Conservation (phyloP, 257 asterid species). For the Solanum pinnatisectum region DNA sequence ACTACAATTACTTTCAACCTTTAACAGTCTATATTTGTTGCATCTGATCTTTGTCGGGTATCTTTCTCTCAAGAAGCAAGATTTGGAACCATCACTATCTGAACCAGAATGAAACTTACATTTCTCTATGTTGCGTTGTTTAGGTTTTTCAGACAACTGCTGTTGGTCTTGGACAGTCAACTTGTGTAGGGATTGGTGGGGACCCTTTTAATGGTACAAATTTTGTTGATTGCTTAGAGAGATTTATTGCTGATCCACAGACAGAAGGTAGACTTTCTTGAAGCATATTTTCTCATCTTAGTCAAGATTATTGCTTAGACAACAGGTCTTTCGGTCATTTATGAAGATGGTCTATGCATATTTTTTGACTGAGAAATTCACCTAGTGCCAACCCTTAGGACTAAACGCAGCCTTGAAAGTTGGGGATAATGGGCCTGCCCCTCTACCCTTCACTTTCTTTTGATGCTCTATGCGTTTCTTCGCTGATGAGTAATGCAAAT, state of each 20-base stretch:
- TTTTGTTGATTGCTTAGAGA: slow-evolving; percentile 86
- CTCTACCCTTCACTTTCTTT: background rate
- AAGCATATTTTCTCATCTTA: background rate
- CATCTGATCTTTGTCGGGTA: background rate
- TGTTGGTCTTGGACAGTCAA: slow-evolving; percentile 98
- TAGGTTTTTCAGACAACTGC: slow-evolving; percentile 98
- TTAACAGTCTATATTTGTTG: background rate
- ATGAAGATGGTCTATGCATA: background rate
- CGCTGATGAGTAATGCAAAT: background rate
- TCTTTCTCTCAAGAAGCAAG: background rate
- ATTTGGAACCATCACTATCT: background rate
- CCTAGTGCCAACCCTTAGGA: background rate
- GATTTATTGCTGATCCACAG: slow-evolving; percentile 89
- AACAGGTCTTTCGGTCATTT: background rate
- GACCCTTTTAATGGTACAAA: slow-evolving; percentile 99
- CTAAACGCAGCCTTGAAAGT: background rate
- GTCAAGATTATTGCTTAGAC: background rate
- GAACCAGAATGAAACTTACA: background rate
- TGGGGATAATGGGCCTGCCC: background rate
- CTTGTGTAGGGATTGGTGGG: slow-evolving; percentile 95
- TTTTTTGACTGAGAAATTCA: background rate
- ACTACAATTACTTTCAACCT: background rate
- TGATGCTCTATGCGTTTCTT: background rate
- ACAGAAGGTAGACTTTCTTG: slow-evolving; percentile 63
- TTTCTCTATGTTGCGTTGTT: slow-evolving; percentile 1